These are phyloP conservation scores for Schoenoplectus triqueter DNA, from an alignment of 202 grass and related monocot species.

Conservation along the genomic window DNA sequence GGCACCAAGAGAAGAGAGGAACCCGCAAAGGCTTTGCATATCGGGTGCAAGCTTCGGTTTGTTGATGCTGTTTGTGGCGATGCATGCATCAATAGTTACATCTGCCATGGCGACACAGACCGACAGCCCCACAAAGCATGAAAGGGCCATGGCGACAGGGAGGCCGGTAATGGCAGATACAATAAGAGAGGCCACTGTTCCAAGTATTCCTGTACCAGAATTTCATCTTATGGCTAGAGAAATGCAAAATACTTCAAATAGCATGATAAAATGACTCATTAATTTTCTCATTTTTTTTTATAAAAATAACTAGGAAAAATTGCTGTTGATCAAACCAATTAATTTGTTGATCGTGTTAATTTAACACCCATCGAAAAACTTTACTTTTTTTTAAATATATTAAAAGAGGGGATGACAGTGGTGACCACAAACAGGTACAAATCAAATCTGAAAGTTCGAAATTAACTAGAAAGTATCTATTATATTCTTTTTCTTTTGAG, in stretches of 20 bases:
- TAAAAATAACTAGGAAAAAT: background rate
- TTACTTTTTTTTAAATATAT: background rate
- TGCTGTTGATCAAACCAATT: background rate
- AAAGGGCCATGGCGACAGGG: constrained; percentile 56
- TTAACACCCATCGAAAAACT: background rate
- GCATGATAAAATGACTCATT: background rate
- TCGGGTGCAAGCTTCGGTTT: constrained; percentile 83
- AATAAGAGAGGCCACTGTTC: constrained; percentile 42
- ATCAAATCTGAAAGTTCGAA: background rate
- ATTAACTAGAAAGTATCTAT: background rate
- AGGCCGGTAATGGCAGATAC: constrained; percentile 51
- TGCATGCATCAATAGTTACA: constrained; percentile 90
- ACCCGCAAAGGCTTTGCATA: constrained; percentile 85
- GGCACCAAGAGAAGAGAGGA: constrained; percentile 72
- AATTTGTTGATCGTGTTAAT: background rate
- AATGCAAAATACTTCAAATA: background rate
- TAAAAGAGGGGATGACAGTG: background rate
- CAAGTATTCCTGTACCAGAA: constrained; percentile 59
- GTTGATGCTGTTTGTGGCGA: constrained; percentile 90
- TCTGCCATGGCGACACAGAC: constrained; percentile 76
- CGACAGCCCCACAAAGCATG: constrained; percentile 76
- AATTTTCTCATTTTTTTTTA: background rate
- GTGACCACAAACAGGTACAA: background rate
- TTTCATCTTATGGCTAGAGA: background rate
- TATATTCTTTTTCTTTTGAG: no score